Percentiles rank a stretch among this genome's conserved stretches.
Conservation (phyloP, 164 flowering plant species). For the Annona cherimola region DNA sequence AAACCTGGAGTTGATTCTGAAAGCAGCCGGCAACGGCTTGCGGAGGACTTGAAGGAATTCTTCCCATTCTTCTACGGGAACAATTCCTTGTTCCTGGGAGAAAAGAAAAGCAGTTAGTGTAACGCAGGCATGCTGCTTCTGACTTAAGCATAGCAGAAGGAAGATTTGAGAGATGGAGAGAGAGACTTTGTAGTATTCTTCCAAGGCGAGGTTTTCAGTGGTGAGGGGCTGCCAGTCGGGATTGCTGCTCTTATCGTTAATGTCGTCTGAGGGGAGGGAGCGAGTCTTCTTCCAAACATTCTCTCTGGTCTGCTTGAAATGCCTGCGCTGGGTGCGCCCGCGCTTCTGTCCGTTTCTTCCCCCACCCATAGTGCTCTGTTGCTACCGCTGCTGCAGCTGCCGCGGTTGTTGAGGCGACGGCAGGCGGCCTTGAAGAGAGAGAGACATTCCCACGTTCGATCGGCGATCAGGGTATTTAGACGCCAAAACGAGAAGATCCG, state of each 20-base stretch:
- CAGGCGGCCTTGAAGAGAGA: neutral
- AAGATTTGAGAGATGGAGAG: neutral
- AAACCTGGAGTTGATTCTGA: conserved; percentile 82
- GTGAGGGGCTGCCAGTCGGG: conserved; percentile 65
- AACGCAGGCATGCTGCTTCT: neutral
- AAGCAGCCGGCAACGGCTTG: conserved; percentile 88
- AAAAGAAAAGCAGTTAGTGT: neutral
- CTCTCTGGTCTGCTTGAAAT: conserved; percentile 65
- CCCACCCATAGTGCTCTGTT: conserved; percentile 10
- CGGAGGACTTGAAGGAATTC: conserved; percentile 49
- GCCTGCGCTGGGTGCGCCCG: conserved; percentile 74
- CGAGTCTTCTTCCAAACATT: conserved; percentile 72
- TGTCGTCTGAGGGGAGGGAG: conserved; percentile 25
- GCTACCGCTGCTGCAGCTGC: neutral
- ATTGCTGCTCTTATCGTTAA: conserved; percentile 2
- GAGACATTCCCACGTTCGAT: neutral
- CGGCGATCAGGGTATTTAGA: neutral
- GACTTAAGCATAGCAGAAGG: neutral
- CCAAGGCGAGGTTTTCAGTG: conserved; percentile 66
- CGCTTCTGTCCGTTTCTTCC: conserved; percentile 33
- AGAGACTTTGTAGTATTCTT: conserved; percentile 77
- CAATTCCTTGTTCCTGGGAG: conserved; percentile 76
- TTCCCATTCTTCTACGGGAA: conserved; percentile 81
- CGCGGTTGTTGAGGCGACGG: neutral
- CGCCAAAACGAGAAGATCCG: too few relatives aligned